Conservation (phyloP, 371 early-diverging fungal genomes). For the Syncephalastrum sp. region DNA sequence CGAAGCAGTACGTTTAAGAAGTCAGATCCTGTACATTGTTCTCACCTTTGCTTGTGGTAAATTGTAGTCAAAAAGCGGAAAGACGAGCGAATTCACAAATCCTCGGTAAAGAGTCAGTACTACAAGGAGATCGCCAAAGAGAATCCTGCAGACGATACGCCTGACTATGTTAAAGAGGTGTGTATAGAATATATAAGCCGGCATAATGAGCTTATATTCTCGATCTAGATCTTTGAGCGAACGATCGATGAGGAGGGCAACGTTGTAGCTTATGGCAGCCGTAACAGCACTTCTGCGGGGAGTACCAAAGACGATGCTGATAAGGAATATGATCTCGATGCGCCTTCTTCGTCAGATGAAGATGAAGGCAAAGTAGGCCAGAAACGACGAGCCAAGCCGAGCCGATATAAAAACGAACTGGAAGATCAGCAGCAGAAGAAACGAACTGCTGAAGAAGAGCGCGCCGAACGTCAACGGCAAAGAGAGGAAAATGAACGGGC, state of each 20-base stretch:
- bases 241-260: constrained; percentile 64
- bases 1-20: too few relatives aligned
- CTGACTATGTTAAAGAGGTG: constrained; percentile 54
- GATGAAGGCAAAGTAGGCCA: constrained; percentile 35
- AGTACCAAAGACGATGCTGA: constrained; percentile 2
- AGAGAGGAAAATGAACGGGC: constrained; percentile 45
- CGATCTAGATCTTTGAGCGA: constrained; percentile 54
- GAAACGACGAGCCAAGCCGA: constrained; percentile 14
- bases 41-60: background rate
- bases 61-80: constrained; percentile 53
- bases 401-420: constrained; percentile 12
- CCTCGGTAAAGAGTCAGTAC: constrained; percentile 59
- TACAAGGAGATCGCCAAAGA: constrained; percentile 48
- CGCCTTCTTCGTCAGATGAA: constrained; percentile 26
- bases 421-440: constrained; percentile 14
- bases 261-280: constrained; percentile 43
- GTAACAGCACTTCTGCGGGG: constrained; percentile 2
- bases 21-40: too few relatives aligned
- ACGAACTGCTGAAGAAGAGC: constrained; percentile 22
- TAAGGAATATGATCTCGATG: constrained; percentile 30
- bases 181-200: background rate
- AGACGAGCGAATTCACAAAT: constrained; percentile 59
- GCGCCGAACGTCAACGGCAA: constrained; percentile 29
- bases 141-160: constrained; percentile 29
- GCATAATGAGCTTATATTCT: background rate